Evolutionary conservation across 2,329 filamentous ascomycete species (phyloP).

Genomic region (Beauveria pseudobassiana): DNA sequence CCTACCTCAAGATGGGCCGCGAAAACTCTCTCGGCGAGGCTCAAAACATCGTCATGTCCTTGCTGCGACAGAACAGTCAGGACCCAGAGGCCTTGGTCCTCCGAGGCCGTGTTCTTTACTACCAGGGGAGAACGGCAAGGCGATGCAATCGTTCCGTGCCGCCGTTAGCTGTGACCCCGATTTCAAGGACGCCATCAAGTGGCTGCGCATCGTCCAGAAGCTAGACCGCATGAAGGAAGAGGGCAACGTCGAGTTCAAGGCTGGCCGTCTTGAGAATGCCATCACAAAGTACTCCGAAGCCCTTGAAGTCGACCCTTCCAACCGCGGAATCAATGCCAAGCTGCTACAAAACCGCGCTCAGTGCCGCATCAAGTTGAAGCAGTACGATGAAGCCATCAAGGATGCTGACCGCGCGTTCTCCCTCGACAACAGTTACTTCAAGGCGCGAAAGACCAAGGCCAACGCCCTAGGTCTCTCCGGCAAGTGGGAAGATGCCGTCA

Average conservation of each 20-base stretch:
- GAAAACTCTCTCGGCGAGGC: conserved; percentile 84
- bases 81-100: conserved; percentile 92
- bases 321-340: conserved; percentile 92
- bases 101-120: conserved; percentile 79
- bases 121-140: conserved; percentile 90
- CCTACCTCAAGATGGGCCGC: conserved; percentile 86
- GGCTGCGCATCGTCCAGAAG: conserved; percentile 82
- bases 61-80: conserved; percentile 79
- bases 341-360: conserved; percentile 88
- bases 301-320: conserved; percentile 75
- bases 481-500: conserved; percentile 85
- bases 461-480: conserved; percentile 80
- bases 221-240: conserved; percentile 90
- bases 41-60: conserved; percentile 81
- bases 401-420: conserved; percentile 81
- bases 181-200: conserved; percentile 80
- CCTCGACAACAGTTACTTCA: conserved; percentile 77
- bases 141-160: conserved; percentile 84
- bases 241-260: conserved; percentile 86
- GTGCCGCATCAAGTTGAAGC: conserved; percentile 75
- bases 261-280: conserved; percentile 68
- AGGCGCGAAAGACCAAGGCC: conserved; percentile 89
- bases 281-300: conserved; percentile 80
- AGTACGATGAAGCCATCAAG: conserved; percentile 70
- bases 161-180: conserved; percentile 88